Base-by-base conservation (phyloP, 371 early-diverging fungal genomes). In the Thermomucor indicae-seudaticae region DNA sequence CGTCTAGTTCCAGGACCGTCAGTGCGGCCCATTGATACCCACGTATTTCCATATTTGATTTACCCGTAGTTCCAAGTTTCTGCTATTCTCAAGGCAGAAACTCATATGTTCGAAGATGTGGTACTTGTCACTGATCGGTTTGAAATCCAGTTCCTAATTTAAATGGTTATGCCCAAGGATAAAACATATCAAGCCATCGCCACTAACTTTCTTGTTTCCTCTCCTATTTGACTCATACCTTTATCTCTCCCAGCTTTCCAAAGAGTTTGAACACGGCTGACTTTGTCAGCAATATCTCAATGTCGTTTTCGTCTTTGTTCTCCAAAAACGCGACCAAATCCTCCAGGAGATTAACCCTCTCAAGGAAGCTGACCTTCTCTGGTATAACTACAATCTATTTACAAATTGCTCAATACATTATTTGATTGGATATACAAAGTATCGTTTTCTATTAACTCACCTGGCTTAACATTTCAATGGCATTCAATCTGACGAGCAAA, bases 381-480 rank as follows among this genome's bases (percentile, higher is more conserved):
- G 51, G 43, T 8, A 60, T 63, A 29, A 53, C 35, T 6, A 72
- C 70, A 49, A 70, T 52, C 70, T 70, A 47, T 40, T 35, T 34
- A 11, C 31, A 8, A 8, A 25, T 46, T 14, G 4, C 24, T 10
- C 19, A 39, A 37, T 23, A 28, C n/a, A 37, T 20, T 24, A n/a
- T 2, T 22, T 11, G n/a, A n/a, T n/a, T n/a, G n/a, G n/a, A n/a
- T n/a, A n/a, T n/a, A n/a, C n/a, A n/a, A n/a, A n/a, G n/a, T n/a
- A n/a, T n/a, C n/a, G n/a, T n/a, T n/a, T n/a, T n/a, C n/a, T n/a
- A n/a, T n/a, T n/a, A n/a, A n/a, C n/a, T 52, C 61, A 77, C 79
- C 65, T 77, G 60, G 20, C 54, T 57, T 8, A 77, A 51, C n/a
- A 72, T 47, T 45, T 79, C 79, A 37, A 79, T 64, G 3, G 75